Evolutionary conservation across 2,329 filamentous ascomycete genomes (phyloP).

Genomic region (Amylocarpus encephaloides): DNA sequence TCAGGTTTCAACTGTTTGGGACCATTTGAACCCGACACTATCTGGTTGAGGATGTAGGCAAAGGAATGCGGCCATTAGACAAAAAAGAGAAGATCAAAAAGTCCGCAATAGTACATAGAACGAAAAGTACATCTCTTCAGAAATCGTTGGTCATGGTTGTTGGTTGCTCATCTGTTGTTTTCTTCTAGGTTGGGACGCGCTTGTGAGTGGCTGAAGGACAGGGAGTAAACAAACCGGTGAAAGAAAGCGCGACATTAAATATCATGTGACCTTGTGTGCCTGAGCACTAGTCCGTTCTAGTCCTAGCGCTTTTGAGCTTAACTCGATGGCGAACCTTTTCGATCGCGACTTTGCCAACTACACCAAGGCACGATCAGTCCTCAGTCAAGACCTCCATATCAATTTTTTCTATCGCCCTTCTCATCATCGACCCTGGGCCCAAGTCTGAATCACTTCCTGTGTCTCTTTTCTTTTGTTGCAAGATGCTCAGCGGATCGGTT

Average conservation of each 20-base stretch:
- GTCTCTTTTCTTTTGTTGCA: conserved; percentile 22
- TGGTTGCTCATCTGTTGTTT: not conserved
- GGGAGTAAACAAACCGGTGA: too few relatives aligned
- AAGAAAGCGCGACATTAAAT: too few relatives aligned
- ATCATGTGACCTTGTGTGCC: too few relatives aligned
- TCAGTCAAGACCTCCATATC: conserved; percentile 8
- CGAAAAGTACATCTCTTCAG: not conserved
- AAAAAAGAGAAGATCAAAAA: not conserved
- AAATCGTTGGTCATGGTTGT: not conserved
- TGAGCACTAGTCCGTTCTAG: too few relatives aligned
- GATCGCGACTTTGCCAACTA: conserved; percentile 1
- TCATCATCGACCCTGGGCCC: not conserved
- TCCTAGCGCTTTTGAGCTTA: too few relatives aligned
- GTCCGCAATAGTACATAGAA: not conserved
- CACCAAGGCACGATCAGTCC: conserved; percentile 5
- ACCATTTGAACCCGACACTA: not conserved
- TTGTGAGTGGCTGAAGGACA: not conserved
- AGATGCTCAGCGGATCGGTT: conserved; percentile 16
- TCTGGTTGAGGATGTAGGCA: not conserved
- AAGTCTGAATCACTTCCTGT: conserved; percentile 5
- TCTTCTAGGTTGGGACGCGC: not conserved
- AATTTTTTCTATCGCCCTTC: conserved; percentile 5
- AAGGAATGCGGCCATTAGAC: not conserved
- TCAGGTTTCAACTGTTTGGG: not conserved
- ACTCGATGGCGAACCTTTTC: not conserved